Base-by-base conservation (phyloP, 352 stramenopile species). In the Globisporangium mamillatum region DNA sequence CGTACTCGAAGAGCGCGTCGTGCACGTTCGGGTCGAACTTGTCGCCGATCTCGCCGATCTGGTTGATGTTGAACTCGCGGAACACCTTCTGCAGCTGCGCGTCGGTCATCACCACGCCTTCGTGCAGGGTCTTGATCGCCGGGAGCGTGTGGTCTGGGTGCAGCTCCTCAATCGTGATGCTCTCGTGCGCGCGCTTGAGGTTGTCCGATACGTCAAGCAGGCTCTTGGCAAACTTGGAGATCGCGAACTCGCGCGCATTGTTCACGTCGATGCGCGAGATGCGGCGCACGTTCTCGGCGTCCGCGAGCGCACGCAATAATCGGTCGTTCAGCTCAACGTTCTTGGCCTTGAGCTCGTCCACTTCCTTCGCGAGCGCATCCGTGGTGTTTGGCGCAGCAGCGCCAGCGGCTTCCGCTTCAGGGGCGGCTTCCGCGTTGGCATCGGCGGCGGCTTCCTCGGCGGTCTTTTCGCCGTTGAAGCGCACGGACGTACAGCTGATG, bases 131-230 rank as follows among this genome's bases (percentile, higher is more conserved):
- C 73, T 92, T 88, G 68, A 94, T 89, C 32, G 86, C 82, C 4
- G 76, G 70, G 52, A 92, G 65, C 59, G 82, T 79, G 75, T 92
- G 83, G 44, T 93, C 76, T 25, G 82, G 78, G 67, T 92, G 71
- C 72, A 95, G 63, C 64, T 88, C 79, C 56, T 93, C 78, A 5
- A 94, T 70, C 65, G 90, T 71, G 58, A 95, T 89, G 77, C 84
- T 94, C 62, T 97, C 85, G 66, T 99, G 82, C 6, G 97, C 98
- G 44, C 97, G 91, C 67, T 94, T 86, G 38, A 99, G 89, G 78
- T 99, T 99, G 84, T 99, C 98, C 56, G 96, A 98, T 25, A 99
- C 96, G 68, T 99, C 97, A 69, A 99, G 81, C 62, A 99, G 76
- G 65, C 80, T 88, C 84, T 99, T 99, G 68, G 97, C 95, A 77